A percentile compares a stretch with the other conserved stretches of the same genome.
Evolutionary conservation across 1,139 yeast species (phyloP).

Genomic region (Scheffersomyces parashehatae): DNA sequence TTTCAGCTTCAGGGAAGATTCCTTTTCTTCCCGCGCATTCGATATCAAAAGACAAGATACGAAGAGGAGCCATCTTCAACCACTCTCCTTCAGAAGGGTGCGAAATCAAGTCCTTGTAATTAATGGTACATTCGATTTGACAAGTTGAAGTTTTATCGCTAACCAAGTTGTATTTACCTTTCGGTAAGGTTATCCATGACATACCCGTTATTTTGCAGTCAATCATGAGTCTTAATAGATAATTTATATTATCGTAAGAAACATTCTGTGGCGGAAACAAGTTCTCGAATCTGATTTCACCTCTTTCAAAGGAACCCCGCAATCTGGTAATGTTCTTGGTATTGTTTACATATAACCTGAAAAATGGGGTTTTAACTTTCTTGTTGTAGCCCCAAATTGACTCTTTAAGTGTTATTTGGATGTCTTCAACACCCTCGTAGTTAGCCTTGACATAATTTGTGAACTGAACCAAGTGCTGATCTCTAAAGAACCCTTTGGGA

Average conservation of each 20-base stretch:
- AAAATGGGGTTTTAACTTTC: conserved; percentile 72
- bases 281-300: conserved; percentile 67
- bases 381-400: conserved; percentile 95
- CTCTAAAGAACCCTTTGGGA: conserved; percentile 70
- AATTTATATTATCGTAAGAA: conserved; percentile 89
- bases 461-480: conserved; percentile 52
- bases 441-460: conserved; percentile 48
- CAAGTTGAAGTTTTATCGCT: conserved; percentile 62
- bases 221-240: conserved; percentile 81
- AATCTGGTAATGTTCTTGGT: conserved; percentile 66
- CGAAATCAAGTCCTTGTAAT: conserved; percentile 67
- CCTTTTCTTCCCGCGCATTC: conserved; percentile 99
- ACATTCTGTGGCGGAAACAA: conserved; percentile 60
- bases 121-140: conserved; percentile 77
- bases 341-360: conserved; percentile 68
- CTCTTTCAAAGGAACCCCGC: conserved; percentile 81
- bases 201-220: conserved; percentile 93
- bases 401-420: conserved; percentile 71
- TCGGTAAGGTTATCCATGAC: conserved; percentile 95
- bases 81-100: conserved; percentile 94
- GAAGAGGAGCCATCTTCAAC: conserved; percentile 90
- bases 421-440: conserved; percentile 58
- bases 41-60: conserved; percentile 92
- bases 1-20: conserved; percentile 90
- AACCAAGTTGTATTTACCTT: conserved; percentile 60